These are phyloP conservation scores for Murraya koenigii DNA, from an alignment of 345 rosid species.

Conservation along the genomic window DNA sequence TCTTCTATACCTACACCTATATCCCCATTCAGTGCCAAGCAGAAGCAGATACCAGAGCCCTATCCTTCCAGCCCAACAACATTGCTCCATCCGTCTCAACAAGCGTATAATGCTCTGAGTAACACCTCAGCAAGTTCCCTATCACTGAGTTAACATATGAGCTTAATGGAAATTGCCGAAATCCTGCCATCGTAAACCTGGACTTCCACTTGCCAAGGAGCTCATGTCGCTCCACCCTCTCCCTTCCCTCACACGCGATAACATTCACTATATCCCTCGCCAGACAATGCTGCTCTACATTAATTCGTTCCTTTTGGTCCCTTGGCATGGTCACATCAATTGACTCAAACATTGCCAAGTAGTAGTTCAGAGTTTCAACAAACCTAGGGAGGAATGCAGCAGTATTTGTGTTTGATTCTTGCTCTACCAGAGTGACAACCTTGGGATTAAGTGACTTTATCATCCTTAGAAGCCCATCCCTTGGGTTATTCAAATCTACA, in stretches of 20 bases:
- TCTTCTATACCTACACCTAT: not conserved
- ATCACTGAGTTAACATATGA: constrained; percentile 55
- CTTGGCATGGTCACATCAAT: constrained; percentile 53
- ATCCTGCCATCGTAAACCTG: constrained; percentile 73
- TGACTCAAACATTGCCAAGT: constrained; percentile 69
- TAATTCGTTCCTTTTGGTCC: constrained; percentile 45
- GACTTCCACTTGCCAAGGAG: constrained; percentile 73
- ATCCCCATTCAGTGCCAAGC: constrained; percentile 51
- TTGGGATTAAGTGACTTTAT: constrained; percentile 64
- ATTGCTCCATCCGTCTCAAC: constrained; percentile 66
- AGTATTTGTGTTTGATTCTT: constrained; percentile 78
- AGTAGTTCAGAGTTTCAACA: constrained; percentile 54
- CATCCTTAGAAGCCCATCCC: constrained; percentile 70
- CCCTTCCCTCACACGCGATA: constrained; percentile 68
- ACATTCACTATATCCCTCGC: constrained; percentile 68
- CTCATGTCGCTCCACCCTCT: constrained; percentile 71
- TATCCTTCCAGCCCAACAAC: constrained; percentile 67
- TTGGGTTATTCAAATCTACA: constrained; percentile 60
- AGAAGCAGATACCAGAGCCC: constrained; percentile 61
- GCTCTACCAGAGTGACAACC: constrained; percentile 64
- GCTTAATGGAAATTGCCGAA: constrained; percentile 51
- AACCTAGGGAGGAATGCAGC: constrained; percentile 64
- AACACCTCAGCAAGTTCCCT: constrained; percentile 39
- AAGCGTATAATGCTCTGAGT: constrained; percentile 51
- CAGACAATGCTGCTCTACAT: constrained; percentile 62